Conservation (phyloP, 495 filamentous ascomycete genomes). For the Aspergillus wentii region DNA sequence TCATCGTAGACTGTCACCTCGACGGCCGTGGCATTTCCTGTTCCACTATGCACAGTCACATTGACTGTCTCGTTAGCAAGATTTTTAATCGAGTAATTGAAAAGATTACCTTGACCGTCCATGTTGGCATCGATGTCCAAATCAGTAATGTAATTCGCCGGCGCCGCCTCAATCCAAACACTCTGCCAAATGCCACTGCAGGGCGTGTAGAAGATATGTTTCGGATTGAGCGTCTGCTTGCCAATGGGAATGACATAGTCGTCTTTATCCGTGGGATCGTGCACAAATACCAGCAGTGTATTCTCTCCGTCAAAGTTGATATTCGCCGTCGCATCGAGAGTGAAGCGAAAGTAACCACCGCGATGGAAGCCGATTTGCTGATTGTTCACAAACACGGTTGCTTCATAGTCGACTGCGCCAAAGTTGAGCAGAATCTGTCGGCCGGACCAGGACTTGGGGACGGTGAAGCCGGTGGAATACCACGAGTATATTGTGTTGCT, state of each 20-base stretch:
- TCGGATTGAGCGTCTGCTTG: constrained; percentile 54
- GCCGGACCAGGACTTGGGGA: constrained; percentile 43
- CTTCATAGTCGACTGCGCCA: constrained; percentile 64
- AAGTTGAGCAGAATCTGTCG: constrained; percentile 56
- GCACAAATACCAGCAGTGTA: constrained; percentile 56
- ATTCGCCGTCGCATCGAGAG: constrained; percentile 51
- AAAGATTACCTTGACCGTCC: constrained; percentile 49
- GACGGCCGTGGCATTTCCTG: constrained; percentile 25
- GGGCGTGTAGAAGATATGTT: constrained; percentile 66
- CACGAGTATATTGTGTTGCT: constrained; percentile 48
- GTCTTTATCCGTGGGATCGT: constrained; percentile 57
- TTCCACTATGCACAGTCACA: constrained; percentile 40
- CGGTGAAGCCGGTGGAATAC: constrained; percentile 53
- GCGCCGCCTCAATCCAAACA: constrained; percentile 62
- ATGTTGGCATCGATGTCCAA: constrained; percentile 54
- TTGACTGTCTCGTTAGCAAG: constrained; percentile 36
- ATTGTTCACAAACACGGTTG: constrained; percentile 61
- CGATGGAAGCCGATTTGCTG: constrained; percentile 46
- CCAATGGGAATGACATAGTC: constrained; percentile 56
- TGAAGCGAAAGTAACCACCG: constrained; percentile 61
- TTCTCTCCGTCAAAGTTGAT: constrained; percentile 40
- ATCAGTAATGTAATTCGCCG: constrained; percentile 46
- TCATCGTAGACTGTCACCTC: constrained; percentile 40
- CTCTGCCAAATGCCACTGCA: constrained; percentile 68
- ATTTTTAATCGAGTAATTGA: not conserved